phyloP scores from a whole-genome alignment of 768 basidiomycete genomes.

The Tulasnella sp. region DNA sequence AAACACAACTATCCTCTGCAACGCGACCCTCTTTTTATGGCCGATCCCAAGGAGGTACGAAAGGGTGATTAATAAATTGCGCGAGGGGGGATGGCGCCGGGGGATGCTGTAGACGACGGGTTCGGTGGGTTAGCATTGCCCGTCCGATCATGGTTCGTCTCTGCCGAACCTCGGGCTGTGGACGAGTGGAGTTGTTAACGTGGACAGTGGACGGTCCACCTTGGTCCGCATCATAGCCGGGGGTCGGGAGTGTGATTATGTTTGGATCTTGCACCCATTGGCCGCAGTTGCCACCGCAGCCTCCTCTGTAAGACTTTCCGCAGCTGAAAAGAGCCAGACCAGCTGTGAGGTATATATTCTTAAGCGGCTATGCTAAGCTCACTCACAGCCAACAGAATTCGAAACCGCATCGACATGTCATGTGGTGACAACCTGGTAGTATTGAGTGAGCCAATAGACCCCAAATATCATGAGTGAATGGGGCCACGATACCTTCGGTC shows the following conservation, averaged over 20 bases:
- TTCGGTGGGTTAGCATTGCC: not conserved
- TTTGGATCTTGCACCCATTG: not conserved
- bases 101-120: not conserved
- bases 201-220: not conserved
- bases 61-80: no score
- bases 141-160: not conserved
- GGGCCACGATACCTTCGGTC: not conserved
- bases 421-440: slow-evolving; percentile 20
- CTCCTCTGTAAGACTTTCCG: not conserved
- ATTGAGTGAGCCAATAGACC: not conserved
- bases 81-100: not conserved
- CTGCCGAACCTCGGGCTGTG: not conserved
- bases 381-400: slow-evolving; percentile 25
- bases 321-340: not conserved
- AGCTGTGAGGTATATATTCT: no score
- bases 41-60: not conserved
- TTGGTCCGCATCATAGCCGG: not conserved
- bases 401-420: slow-evolving; percentile 22
- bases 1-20: not conserved
- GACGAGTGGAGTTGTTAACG: not conserved
- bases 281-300: slow-evolving; percentile 13
- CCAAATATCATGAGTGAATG: not conserved
- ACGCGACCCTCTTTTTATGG: not conserved
- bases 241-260: not conserved
- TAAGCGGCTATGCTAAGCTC: not conserved